Conservation (phyloP, 192 early-diverging fungal genomes). For the Chytriomyces hyalinus region DNA sequence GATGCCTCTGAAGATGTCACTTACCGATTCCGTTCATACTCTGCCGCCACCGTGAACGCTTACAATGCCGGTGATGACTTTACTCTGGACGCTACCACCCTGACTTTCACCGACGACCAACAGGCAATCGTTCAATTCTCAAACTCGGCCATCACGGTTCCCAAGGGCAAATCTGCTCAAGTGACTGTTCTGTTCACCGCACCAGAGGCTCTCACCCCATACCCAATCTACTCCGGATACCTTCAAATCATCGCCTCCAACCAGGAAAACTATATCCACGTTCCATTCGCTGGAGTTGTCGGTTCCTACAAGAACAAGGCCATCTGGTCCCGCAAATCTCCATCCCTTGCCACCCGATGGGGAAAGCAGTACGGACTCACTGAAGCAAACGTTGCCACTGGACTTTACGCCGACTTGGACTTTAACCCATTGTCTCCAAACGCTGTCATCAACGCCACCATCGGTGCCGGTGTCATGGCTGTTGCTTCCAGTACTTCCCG, state of each 20-base stretch:
- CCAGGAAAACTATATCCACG: not conserved
- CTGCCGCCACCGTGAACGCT: constrained; percentile 24
- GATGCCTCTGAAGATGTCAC: constrained; percentile 14
- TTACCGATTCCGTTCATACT: constrained; percentile 28
- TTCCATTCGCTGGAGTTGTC: constrained; percentile 22
- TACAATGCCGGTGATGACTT: constrained; percentile 33
- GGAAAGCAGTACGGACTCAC: not conserved
- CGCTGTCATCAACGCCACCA: too few relatives aligned
- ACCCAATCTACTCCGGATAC: not conserved
- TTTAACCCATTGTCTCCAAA: too few relatives aligned
- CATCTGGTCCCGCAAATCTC: constrained; percentile 20
- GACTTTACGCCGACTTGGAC: too few relatives aligned
- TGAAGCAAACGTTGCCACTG: not conserved
- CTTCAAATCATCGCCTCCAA: not conserved
- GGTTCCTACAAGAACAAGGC: not conserved
- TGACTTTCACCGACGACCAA: constrained; percentile 25
- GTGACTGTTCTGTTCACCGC: constrained; percentile 39
- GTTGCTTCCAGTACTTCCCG: too few relatives aligned
- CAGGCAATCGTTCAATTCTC: not conserved
- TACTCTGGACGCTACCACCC: constrained; percentile 5
- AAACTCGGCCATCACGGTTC: not conserved
- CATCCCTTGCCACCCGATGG: not conserved
- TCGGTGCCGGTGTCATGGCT: too few relatives aligned
- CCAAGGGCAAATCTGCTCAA: constrained; percentile 18
- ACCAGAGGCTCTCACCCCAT: not conserved